A percentile compares a stretch with the other conserved stretches of the same genome.
Evolutionary conservation across 2,329 filamentous ascomycete species (phyloP).

Genomic region (Sporothrix inflata): DNA sequence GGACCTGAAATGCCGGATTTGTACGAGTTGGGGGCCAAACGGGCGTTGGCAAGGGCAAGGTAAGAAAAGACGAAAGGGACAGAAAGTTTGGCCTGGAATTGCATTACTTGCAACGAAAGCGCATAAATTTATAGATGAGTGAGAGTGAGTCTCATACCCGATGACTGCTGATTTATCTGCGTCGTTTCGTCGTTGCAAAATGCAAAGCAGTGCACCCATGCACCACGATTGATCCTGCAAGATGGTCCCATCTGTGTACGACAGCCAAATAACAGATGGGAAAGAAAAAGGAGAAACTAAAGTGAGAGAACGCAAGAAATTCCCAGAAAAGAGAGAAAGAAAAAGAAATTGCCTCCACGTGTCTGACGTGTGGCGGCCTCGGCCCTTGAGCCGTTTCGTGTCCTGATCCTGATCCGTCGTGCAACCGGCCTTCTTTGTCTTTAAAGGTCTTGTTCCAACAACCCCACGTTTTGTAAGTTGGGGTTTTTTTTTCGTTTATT

Average conservation of each 20-base stretch:
- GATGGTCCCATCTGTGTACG: not conserved
- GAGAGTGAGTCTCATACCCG: not conserved
- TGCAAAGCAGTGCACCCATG: not conserved
- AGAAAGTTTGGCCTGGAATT: not conserved
- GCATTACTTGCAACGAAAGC: not conserved
- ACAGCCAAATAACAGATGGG: not conserved
- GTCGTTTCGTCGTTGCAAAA: not conserved
- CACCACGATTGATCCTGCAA: not conserved
- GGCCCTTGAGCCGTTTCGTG: not conserved
- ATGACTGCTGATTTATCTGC: not conserved
- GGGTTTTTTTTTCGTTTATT: not conserved
- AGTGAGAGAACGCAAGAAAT: not conserved
- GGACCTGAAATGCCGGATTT: not conserved
- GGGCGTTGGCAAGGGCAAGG: not conserved
- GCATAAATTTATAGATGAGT: not conserved
- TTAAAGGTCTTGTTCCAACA: not conserved
- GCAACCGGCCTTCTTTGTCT: not conserved
- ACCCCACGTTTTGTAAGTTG: not conserved
- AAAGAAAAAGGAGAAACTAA: not conserved
- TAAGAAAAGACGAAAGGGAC: not conserved
- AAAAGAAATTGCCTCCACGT: not conserved
- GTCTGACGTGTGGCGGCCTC: constrained; percentile 2
- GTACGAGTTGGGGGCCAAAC: not conserved
- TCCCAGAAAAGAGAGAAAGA: not conserved
- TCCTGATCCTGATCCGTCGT: not conserved